Conservation (phyloP, 805 yeast species). For the Naumovozyma castellii region DNA sequence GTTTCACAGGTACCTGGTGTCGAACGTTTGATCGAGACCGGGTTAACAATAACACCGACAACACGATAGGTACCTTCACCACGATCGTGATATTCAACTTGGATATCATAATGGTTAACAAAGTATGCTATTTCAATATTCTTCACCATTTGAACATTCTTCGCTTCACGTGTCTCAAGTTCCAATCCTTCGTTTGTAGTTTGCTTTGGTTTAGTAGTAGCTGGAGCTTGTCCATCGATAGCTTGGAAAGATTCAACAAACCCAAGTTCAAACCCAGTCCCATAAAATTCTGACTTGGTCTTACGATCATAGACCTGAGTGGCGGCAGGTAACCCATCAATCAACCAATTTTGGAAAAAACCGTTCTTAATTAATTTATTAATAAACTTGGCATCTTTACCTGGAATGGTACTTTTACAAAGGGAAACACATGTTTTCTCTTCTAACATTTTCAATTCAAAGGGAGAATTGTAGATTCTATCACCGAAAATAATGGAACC, state of each 20-base stretch:
- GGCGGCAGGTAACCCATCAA: conserved; percentile 94
- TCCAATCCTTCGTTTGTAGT: conserved; percentile 8
- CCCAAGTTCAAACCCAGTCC: conserved; percentile 77
- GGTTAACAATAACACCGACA: conserved; percentile 79
- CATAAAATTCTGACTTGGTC: conserved; percentile 56
- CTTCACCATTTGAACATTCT: conserved; percentile 11
- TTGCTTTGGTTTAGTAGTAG: conserved; percentile 3
- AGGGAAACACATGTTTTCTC: conserved; percentile 57
- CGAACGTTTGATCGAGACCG: conserved; percentile 46
- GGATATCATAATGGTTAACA: conserved; percentile 72
- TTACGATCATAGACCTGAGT: conserved; percentile 45
- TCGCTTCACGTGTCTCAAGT: conserved; percentile 12
- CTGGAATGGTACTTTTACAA: conserved; percentile 52
- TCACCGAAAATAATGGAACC: conserved; percentile 95
- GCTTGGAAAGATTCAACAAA: conserved; percentile 42
- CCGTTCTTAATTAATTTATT: conserved; percentile 73
- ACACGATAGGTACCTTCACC: conserved; percentile 63
- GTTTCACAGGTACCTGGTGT: conserved; percentile 30
- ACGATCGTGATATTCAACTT: conserved; percentile 74
- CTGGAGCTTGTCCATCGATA: background rate
- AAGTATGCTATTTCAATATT: conserved; percentile 43
- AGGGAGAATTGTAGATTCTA: conserved; percentile 88
- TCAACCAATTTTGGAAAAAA: conserved; percentile 82
- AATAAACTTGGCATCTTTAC: conserved; percentile 63
- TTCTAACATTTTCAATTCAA: conserved; percentile 67